These are phyloP conservation scores for Diplocarpon mali DNA, from an alignment of 2,329 filamentous ascomycete species.

Conservation along the genomic window DNA sequence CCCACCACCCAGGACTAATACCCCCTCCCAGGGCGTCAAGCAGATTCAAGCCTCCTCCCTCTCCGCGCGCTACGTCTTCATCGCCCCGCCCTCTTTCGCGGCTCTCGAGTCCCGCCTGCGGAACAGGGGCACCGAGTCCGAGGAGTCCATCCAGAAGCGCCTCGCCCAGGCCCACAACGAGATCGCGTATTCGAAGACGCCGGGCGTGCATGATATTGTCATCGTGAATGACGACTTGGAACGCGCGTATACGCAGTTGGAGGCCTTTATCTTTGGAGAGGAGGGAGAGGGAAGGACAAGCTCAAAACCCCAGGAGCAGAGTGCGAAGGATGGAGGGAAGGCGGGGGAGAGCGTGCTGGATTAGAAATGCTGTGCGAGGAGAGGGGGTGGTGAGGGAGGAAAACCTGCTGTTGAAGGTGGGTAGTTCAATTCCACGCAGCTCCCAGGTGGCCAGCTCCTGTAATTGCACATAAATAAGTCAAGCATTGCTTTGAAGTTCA, in stretches of 20 bases:
- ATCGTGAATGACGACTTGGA: conserved; percentile 57
- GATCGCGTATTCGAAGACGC: conserved; percentile 58
- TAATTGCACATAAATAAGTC: conserved; percentile 6
- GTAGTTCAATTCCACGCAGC: background rate
- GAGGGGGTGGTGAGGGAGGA: background rate
- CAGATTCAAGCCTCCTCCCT: conserved; percentile 72
- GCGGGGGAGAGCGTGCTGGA: conserved; percentile 13
- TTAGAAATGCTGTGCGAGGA: background rate
- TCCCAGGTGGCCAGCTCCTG: background rate
- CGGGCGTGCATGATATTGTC: conserved; percentile 54
- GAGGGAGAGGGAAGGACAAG: conserved; percentile 3
- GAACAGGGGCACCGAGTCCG: conserved; percentile 66
- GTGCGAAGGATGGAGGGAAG: conserved; percentile 6
- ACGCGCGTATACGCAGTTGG: conserved; percentile 42
- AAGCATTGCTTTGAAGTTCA: background rate
- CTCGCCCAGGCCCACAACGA: conserved; percentile 63
- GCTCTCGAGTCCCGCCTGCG: conserved; percentile 64
- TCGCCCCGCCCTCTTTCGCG: conserved; percentile 67
- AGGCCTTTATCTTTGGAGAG: conserved; percentile 35
- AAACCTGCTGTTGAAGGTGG: background rate
- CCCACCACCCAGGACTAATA: too few species aligned
- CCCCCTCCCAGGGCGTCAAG: conserved; percentile 83
- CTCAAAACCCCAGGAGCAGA: conserved; percentile 7
- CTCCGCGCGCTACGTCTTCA: conserved; percentile 71
- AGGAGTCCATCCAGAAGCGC: conserved; percentile 58